Conservation (phyloP, 2,329 filamentous ascomycete genomes). For the Xylariales sp. region DNA sequence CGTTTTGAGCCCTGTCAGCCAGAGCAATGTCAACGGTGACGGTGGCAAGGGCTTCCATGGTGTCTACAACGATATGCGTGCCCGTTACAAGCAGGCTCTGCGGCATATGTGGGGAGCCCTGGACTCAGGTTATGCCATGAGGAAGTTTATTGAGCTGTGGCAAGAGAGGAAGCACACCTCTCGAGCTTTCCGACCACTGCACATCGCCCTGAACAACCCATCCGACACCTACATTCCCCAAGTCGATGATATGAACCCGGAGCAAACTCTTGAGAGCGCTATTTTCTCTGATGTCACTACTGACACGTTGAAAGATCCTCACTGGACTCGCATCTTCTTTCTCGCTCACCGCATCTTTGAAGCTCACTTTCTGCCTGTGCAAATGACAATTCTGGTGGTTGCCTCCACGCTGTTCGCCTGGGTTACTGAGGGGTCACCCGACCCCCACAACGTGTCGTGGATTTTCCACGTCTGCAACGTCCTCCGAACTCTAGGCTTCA, state of each 20-base stretch:
- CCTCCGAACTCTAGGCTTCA: conserved; percentile 57
- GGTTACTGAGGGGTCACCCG: conserved; percentile 44
- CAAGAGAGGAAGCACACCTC: conserved; percentile 52
- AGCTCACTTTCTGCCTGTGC: conserved; percentile 67
- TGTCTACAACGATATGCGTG: conserved; percentile 52
- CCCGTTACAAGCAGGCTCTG: conserved; percentile 67
- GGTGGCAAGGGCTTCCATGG: conserved; percentile 50
- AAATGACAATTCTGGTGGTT: conserved; percentile 61
- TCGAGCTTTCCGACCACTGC: conserved; percentile 51
- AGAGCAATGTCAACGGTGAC: conserved; percentile 65
- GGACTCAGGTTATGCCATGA: conserved; percentile 62
- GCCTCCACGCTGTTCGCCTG: conserved; percentile 57
- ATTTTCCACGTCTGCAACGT: conserved; percentile 57
- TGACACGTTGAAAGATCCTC: conserved; percentile 44
- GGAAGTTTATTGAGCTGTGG: conserved; percentile 54
- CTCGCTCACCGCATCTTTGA: conserved; percentile 68
- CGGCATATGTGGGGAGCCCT: conserved; percentile 74
- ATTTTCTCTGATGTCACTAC: conserved; percentile 52
- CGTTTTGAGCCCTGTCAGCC: conserved; percentile 65
- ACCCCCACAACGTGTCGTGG: conserved; percentile 51
- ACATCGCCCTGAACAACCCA: conserved; percentile 42
- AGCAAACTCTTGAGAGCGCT: conserved; percentile 40
- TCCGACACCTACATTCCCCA: conserved; percentile 45
- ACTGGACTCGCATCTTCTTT: conserved; percentile 53
- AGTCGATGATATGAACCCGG: conserved; percentile 30